phyloP scores from a whole-genome alignment of 768 basidiomycete genomes.

The Calocybe indica region DNA sequence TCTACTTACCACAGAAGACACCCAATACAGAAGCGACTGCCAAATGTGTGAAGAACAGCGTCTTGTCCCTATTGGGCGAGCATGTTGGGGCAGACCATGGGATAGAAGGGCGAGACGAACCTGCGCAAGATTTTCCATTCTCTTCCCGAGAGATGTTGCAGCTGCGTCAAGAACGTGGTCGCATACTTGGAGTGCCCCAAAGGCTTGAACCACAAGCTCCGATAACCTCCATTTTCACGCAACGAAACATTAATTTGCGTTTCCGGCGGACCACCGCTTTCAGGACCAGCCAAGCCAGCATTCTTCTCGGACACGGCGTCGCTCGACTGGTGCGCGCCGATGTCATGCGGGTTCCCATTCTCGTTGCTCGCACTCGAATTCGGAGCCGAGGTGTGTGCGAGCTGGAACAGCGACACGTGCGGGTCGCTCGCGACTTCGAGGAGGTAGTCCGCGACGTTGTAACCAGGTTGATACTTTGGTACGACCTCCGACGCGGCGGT shows the following conservation, averaged over 20 bases:
- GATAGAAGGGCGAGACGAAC: conserved; percentile 21
- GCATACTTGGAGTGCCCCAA: conserved; percentile 34
- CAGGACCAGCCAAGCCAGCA: conserved; percentile 4
- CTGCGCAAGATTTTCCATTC: conserved; percentile 82
- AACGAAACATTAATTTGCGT: conserved; percentile 2
- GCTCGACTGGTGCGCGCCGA: too few species aligned
- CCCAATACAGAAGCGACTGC: conserved; percentile 67
- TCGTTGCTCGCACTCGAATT: conserved; percentile 1
- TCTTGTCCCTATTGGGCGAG: conserved; percentile 62
- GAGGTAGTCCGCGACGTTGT: conserved; percentile 91
- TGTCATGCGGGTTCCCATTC: not conserved
- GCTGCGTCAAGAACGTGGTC: conserved; percentile 84
- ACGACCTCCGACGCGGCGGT: conserved; percentile 31
- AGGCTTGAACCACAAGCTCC: too few species aligned
- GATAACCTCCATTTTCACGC: too few species aligned
- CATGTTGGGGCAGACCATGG: not conserved
- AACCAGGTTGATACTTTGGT: conserved; percentile 63
- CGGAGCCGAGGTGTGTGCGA: not conserved
- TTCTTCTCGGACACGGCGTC: conserved; percentile 7
- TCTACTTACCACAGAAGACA: conserved; percentile 69
- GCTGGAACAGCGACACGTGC: conserved; percentile 40
- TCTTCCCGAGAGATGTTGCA: conserved; percentile 74
- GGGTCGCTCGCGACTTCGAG: conserved; percentile 80
- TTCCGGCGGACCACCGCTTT: not conserved
- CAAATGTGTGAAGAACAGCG: conserved; percentile 77